phyloP scores from a whole-genome alignment of 345 rosid species.

The Camelina sativa region DNA sequence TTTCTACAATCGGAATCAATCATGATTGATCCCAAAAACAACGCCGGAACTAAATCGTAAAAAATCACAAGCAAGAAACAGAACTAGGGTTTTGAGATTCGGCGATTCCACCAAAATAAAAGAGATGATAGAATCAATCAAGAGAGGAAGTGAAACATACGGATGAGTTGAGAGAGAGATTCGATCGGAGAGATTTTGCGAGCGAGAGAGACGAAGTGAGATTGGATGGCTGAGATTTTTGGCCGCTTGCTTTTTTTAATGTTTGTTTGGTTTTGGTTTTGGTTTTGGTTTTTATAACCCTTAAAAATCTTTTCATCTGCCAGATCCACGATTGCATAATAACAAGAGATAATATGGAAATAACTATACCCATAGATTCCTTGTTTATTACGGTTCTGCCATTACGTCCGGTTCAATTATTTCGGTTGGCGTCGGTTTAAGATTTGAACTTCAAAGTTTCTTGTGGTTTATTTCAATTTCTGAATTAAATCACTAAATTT shows the following conservation, averaged over 20 bases:
- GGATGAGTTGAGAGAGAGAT: background rate
- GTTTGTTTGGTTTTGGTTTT: background rate
- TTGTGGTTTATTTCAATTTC: too few relatives aligned
- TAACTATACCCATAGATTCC: conserved; percentile 8
- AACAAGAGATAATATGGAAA: background rate
- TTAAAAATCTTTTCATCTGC: background rate
- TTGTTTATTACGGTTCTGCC: conserved; percentile 14
- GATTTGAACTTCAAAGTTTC: background rate
- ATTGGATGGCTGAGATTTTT: conserved; percentile 40
- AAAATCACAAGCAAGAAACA: conserved; percentile 1
- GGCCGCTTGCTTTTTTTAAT: conserved; percentile 15
- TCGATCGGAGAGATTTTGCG: conserved; percentile 42
- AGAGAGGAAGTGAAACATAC: conserved; percentile 15
- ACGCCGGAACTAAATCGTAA: background rate
- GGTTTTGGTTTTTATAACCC: background rate
- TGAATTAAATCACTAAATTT: too few relatives aligned
- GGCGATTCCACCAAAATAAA: background rate
- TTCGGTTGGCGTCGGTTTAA: background rate
- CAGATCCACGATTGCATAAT: conserved; percentile 27
- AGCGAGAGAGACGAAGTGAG: conserved; percentile 16
- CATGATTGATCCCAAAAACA: background rate
- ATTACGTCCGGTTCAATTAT: background rate
- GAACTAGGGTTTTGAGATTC: conserved; percentile 28
- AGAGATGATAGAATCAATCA: background rate
- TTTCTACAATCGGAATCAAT: background rate